These are phyloP conservation scores for Endotrypanum monterogeii DNA, from an alignment of 208 protist species.

Conservation along the genomic window DNA sequence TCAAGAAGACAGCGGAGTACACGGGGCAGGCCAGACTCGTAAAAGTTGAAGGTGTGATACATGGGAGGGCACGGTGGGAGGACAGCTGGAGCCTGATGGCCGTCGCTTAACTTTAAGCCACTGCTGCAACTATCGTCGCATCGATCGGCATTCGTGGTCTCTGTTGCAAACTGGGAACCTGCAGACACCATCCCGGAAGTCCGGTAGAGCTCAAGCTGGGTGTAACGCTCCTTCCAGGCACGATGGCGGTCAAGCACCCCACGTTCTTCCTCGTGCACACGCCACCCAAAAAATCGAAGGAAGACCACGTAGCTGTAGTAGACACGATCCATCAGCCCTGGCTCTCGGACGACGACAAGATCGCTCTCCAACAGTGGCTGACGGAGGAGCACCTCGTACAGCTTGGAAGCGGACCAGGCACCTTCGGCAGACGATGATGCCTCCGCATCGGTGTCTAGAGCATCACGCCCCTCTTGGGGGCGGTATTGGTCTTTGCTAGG, in stretches of 20 bases:
- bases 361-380: constrained; percentile 29
- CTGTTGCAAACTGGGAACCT: background rate
- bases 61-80: background rate
- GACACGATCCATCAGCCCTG: constrained; percentile 71
- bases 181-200: background rate
- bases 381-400: constrained; percentile 8
- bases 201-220: constrained; percentile 26
- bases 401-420: constrained; percentile 7
- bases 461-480: background rate
- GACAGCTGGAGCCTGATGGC: background rate
- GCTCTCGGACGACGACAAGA: constrained; percentile 48
- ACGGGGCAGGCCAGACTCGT: constrained; percentile 48
- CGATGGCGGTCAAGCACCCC: constrained; percentile 84
- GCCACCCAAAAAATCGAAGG: constrained; percentile 88
- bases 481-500: background rate
- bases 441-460: background rate
- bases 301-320: constrained; percentile 90
- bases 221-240: constrained; percentile 67
- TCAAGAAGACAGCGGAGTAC: constrained; percentile 71
- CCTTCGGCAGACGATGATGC: constrained; percentile 1
- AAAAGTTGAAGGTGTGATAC: constrained; percentile 53
- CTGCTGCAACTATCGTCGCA: background rate
- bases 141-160: background rate
- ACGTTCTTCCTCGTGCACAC: constrained; percentile 77
- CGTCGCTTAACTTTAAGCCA: background rate